These are phyloP conservation scores for Cornus florida DNA, from an alignment of 148 eudicot species.

Conservation along the genomic window DNA sequence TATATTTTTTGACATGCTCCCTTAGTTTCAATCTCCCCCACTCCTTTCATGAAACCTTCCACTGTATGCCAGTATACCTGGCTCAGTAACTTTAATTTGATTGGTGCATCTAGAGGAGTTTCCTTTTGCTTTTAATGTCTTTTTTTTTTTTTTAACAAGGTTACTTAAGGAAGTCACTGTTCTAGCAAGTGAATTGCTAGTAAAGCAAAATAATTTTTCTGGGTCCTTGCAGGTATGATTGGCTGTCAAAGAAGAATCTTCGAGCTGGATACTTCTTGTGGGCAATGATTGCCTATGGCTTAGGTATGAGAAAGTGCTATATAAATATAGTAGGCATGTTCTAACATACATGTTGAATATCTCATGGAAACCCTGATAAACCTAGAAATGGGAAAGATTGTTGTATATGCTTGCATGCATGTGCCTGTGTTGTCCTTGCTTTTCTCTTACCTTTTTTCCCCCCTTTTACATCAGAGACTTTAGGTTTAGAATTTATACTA, in stretches of 20 bases:
- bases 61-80: not conserved
- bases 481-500: not conserved
- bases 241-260: conserved; percentile 83
- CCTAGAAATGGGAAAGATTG: not conserved
- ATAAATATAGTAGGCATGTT: not conserved
- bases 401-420: not conserved
- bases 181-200: not conserved
- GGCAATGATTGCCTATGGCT: conserved; percentile 93
- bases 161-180: not conserved
- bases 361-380: not conserved
- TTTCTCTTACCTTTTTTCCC: not conserved
- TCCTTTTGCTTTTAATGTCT: not conserved
- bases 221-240: conserved; percentile 70
- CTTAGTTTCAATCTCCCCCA: too few relatives aligned
- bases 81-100: not conserved
- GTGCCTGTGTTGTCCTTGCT: not conserved
- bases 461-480: not conserved
- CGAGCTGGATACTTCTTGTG: conserved; percentile 84
- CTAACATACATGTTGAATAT: not conserved
- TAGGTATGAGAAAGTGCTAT: conserved; percentile 43
- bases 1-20: not conserved
- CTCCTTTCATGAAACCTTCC: too few relatives aligned
- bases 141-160: not conserved
- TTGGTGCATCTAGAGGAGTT: not conserved
- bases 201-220: not conserved